Evolutionary conservation across 139 green algal species (phyloP).

Genomic region (Tetraselmis chui): DNA sequence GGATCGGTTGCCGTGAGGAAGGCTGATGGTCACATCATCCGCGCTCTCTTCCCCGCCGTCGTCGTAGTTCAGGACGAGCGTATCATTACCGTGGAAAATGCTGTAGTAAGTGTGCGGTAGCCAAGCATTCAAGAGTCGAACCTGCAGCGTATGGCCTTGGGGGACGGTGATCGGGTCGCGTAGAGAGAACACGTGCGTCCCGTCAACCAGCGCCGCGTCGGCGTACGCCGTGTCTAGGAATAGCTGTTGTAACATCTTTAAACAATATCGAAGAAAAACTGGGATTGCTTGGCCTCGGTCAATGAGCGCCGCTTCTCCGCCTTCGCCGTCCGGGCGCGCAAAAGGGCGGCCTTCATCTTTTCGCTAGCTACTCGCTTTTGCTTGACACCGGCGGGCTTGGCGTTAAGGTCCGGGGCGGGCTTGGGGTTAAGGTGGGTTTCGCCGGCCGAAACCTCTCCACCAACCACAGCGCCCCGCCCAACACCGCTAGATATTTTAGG

Average conservation of each 20-base stretch:
- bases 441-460: neutral
- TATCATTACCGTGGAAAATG: neutral
- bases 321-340: neutral
- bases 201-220: neutral
- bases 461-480: neutral
- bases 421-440: neutral
- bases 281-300: too few relatives aligned
- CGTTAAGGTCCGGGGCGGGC: neutral
- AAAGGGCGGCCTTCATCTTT: too few relatives aligned
- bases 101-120: neutral
- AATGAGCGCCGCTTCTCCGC: neutral
- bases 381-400: neutral
- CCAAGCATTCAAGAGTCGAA: neutral
- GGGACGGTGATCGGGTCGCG: neutral
- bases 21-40: neutral
- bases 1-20: neutral
- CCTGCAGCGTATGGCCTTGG: neutral
- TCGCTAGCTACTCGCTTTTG: too few relatives aligned
- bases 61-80: neutral
- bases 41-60: neutral
- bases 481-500: neutral
- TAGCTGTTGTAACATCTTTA: neutral
- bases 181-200: neutral
- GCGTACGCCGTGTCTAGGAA: neutral
- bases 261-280: neutral